Base-by-base conservation (phyloP, 345 rosid genomes). In the Populus ilicifolia region DNA sequence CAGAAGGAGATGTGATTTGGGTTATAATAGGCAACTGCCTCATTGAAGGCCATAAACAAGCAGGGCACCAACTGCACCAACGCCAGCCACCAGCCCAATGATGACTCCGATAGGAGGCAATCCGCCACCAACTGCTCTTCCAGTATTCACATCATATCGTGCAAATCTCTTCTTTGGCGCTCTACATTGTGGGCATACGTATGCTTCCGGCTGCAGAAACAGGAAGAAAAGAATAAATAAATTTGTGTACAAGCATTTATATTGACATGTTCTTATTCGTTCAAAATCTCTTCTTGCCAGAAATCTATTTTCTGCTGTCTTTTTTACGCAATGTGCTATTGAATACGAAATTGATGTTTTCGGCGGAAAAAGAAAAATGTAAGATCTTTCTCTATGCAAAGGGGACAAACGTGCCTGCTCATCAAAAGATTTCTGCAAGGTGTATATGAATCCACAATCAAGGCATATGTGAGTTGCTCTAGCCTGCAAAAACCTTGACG, bases 81-180 rank as follows among this genome's bases (percentile, higher is more conserved):
- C 46, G 76, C 98, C 98, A 38, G 88, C 97, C 21, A 90, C 50
- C 77, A 94, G 85, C 1, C 98, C 98, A 4, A 93, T 75, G 64
- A 94, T 85, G 69, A 94, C 98, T 39, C 97, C 97, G 16, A 91
- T 80, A 0, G 98, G 98, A 33, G 98, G 98, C 86, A 93, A 74
- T n/a, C 94, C 98, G 20, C 97, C 97, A 13, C 97, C 98, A 6
- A 93, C 87, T 52, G 97, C 89, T 78, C 82, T 94, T 44, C 98
- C 98, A 4, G 97, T 91, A 80, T 89, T 90, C 75, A 89, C 95
- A 27, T 94, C 98, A 52, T 94, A 94, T 67, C 65, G 61, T 0
- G 97, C 95, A 81, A 94, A 94, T 85, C 98, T 89, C 90, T 94
- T 94, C 83, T 91, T 94, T 0, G 98, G 98, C 39, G 98, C 98